A percentile compares a stretch with the other conserved stretches of the same genome.
Evolutionary conservation across 257 asterid species (phyloP).

Genomic region (Solanum phureja): DNA sequence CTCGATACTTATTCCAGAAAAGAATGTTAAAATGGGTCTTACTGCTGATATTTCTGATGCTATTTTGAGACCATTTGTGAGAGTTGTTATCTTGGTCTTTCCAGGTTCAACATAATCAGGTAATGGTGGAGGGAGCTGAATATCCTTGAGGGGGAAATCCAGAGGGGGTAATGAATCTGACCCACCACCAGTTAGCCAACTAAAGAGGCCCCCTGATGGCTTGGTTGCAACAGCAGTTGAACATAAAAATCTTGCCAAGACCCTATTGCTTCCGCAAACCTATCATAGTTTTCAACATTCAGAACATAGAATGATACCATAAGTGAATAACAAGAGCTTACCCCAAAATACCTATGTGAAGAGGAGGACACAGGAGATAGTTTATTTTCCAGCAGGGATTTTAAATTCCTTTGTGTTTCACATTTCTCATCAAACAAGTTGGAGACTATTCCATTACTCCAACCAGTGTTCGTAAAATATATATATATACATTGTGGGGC

Average conservation of each 20-base stretch:
- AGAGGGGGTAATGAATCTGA: slow-evolving; percentile 63
- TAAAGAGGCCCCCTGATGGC: slow-evolving; percentile 43
- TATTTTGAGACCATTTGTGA: slow-evolving; percentile 60
- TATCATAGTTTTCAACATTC: slow-evolving; percentile 10
- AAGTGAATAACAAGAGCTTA: not conserved
- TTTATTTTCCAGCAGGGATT: not conserved
- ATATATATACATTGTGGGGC: not conserved
- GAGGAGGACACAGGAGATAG: not conserved
- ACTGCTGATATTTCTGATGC: slow-evolving; percentile 79
- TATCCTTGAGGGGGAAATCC: slow-evolving; percentile 62
- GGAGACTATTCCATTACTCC: not conserved
- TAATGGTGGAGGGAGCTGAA: slow-evolving; percentile 53
- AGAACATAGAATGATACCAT: not conserved
- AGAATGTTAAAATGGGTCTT: slow-evolving; percentile 8
- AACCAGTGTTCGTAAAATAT: not conserved
- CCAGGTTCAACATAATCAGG: slow-evolving; percentile 76
- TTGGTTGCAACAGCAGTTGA: slow-evolving; percentile 46
- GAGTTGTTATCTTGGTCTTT: slow-evolving; percentile 62
- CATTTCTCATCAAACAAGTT: not conserved
- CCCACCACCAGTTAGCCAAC: slow-evolving; percentile 53
- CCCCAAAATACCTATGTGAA: not conserved
- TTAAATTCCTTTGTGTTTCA: not conserved
- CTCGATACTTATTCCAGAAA: not conserved
- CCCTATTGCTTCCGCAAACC: slow-evolving; percentile 33
- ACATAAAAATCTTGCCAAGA: slow-evolving; percentile 52